A percentile compares a stretch with the other conserved stretches of the same genome.
Conservation (phyloP, 495 filamentous ascomycete species). For the Hypoxylon intermedium region DNA sequence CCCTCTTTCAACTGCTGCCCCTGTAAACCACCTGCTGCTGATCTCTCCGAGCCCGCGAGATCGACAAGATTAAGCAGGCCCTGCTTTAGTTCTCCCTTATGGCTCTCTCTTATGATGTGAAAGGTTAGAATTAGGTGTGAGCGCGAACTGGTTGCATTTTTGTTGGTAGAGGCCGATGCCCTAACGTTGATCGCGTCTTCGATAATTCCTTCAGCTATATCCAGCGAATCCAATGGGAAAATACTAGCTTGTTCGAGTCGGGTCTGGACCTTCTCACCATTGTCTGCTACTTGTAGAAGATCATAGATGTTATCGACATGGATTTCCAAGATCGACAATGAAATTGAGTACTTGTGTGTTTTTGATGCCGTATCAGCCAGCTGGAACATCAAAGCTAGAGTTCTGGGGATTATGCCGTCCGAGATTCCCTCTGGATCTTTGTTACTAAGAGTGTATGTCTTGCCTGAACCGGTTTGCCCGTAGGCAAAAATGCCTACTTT, state of each 20-base stretch:
- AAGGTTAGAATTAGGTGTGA: conserved; percentile 95
- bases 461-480: conserved; percentile 58
- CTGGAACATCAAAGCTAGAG: conserved; percentile 85
- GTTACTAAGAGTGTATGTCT: conserved; percentile 52
- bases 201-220: conserved; percentile 11
- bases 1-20: conserved; percentile 81
- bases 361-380: conserved; percentile 40
- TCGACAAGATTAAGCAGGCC: conserved; percentile 93
- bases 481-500: conserved; percentile 73
- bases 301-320: conserved; percentile 96
- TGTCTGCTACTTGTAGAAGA: conserved; percentile 62
- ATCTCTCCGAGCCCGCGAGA: conserved; percentile 89
- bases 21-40: conserved; percentile 76
- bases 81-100: conserved; percentile 44
- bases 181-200: not conserved
- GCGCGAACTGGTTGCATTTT: conserved; percentile 89
- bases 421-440: conserved; percentile 53
- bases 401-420: conserved; percentile 86
- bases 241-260: not conserved
- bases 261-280: conserved; percentile 76
- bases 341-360: conserved; percentile 81
- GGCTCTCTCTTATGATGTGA: conserved; percentile 56
- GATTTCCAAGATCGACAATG: conserved; percentile 90
- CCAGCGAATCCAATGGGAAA: not conserved
- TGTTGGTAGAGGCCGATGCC: conserved; percentile 66